phyloP scores from a whole-genome alignment of 164 flowering plant genomes.

The Chloranthus sessilifolius region DNA sequence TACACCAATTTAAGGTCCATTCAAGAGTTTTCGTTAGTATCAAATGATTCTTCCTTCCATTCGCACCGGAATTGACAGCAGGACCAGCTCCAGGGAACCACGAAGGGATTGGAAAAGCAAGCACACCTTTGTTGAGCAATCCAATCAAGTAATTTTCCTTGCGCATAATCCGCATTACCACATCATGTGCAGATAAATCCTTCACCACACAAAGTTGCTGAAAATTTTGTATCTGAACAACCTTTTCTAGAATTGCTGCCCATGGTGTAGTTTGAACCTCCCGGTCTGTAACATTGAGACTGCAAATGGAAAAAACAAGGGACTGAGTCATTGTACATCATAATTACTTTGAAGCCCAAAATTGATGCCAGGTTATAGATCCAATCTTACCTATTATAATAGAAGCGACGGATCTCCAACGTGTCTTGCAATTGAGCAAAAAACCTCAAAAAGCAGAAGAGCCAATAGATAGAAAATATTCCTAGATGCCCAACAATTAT shows the following conservation, averaged over 20 bases:
- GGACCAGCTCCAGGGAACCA: constrained; percentile 98
- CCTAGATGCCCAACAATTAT: constrained; percentile 86
- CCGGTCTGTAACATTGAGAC: constrained; percentile 81
- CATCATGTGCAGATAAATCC: constrained; percentile 90
- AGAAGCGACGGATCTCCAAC: constrained; percentile 73
- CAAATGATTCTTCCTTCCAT: constrained; percentile 49
- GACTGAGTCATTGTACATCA: background rate
- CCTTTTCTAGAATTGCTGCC: constrained; percentile 84
- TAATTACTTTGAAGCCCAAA: background rate
- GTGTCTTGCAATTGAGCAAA: constrained; percentile 78
- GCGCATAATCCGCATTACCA: constrained; percentile 95
- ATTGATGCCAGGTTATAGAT: constrained; percentile 3
- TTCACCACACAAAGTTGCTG: constrained; percentile 85
- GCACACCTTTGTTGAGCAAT: constrained; percentile 95
- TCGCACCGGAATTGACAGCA: constrained; percentile 41
- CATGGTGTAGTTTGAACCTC: constrained; percentile 91
- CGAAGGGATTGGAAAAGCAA: constrained; percentile 73
- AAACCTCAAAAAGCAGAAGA: constrained; percentile 85
- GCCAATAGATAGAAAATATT: constrained; percentile 77
- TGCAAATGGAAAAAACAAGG: constrained; percentile 28
- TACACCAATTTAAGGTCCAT: constrained; percentile 97
- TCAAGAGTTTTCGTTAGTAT: constrained; percentile 84
- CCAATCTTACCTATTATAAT: constrained; percentile 55
- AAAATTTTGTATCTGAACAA: constrained; percentile 67
- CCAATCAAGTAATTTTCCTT: constrained; percentile 98